Percentiles rank a stretch among this genome's conserved stretches.
phyloP scores from a whole-genome alignment of 352 stramenopile species.

The Pythium monospermum region DNA sequence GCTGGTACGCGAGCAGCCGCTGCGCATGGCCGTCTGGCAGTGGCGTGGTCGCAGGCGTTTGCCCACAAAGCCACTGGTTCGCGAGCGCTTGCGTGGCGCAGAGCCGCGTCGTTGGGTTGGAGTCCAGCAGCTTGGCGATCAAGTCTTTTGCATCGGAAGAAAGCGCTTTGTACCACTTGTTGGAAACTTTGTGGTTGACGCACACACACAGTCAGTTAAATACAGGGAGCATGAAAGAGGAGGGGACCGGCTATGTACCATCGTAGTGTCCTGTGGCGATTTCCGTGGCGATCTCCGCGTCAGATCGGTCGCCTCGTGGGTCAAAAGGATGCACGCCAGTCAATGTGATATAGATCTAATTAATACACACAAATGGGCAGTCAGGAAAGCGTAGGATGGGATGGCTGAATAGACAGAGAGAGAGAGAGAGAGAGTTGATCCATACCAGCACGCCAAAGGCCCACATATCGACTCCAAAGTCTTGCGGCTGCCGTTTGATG shows the following conservation, averaged over 20 bases:
- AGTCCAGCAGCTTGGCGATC: conserved; percentile 42
- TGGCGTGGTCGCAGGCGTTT: conserved; percentile 35
- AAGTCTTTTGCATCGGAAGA: conserved; percentile 61
- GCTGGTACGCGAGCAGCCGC: conserved; percentile 56
- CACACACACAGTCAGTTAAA: neutral
- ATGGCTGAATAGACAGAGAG: too few species aligned
- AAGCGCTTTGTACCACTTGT: conserved; percentile 60
- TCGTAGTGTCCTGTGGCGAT: conserved; percentile 60
- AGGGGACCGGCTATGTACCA: conserved; percentile 19
- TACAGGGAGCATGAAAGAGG: too few species aligned
- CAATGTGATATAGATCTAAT: conserved; percentile 65
- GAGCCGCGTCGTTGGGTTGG: conserved; percentile 41
- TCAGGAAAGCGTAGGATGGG: too few species aligned
- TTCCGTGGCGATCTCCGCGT: conserved; percentile 61
- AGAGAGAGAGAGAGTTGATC: too few species aligned
- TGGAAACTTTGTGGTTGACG: conserved; percentile 38
- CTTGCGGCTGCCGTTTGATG: conserved; percentile 58
- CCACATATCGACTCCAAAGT: conserved; percentile 77
- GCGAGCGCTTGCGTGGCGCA: conserved; percentile 51
- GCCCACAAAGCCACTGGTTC: conserved; percentile 55
- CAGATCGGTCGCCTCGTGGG: conserved; percentile 56
- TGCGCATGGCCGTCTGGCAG: conserved; percentile 43
- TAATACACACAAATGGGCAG: too few species aligned
- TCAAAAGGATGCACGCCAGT: conserved; percentile 77
- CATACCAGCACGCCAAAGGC: conserved; percentile 67